Conservation (phyloP, 2,329 filamentous ascomycete species). For the Aureobasidium melanogenum region DNA sequence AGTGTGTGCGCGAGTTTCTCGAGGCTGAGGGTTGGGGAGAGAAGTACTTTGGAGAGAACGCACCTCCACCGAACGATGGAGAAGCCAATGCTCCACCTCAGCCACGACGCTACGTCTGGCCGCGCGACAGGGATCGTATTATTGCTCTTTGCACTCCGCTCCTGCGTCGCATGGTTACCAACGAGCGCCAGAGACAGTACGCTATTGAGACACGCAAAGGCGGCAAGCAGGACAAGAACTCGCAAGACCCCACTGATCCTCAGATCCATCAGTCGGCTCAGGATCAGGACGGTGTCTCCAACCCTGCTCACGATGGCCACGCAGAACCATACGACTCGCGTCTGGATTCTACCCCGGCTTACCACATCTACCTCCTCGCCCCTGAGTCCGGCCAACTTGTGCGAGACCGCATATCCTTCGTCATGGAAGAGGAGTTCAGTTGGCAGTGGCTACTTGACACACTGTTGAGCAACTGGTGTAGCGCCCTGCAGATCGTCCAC, state of each 20-base stretch:
- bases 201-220: conserved; percentile 47
- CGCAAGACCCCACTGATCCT: not conserved
- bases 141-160: conserved; percentile 50
- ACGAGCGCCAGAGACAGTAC: conserved; percentile 50
- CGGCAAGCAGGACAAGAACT: conserved; percentile 8
- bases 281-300: not conserved
- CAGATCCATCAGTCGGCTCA: not conserved
- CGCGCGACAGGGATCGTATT: conserved; percentile 45
- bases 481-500: not conserved
- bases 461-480: conserved; percentile 7
- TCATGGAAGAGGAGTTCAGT: not conserved
- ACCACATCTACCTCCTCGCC: conserved; percentile 7
- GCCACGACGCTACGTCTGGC: conserved; percentile 41
- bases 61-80: conserved; percentile 17
- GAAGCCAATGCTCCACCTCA: conserved; percentile 9
- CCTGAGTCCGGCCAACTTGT: not conserved
- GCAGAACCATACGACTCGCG: not conserved
- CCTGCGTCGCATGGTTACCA: conserved; percentile 50
- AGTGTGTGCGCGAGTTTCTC: conserved; percentile 47
- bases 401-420: conserved; percentile 7
- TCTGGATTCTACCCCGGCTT: not conserved
- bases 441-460: conserved; percentile 6
- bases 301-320: not conserved
- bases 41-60: conserved; percentile 37
- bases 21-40: conserved; percentile 30